phyloP scores from a whole-genome alignment of 345 rosid genomes.

The Physaria fendleri region DNA sequence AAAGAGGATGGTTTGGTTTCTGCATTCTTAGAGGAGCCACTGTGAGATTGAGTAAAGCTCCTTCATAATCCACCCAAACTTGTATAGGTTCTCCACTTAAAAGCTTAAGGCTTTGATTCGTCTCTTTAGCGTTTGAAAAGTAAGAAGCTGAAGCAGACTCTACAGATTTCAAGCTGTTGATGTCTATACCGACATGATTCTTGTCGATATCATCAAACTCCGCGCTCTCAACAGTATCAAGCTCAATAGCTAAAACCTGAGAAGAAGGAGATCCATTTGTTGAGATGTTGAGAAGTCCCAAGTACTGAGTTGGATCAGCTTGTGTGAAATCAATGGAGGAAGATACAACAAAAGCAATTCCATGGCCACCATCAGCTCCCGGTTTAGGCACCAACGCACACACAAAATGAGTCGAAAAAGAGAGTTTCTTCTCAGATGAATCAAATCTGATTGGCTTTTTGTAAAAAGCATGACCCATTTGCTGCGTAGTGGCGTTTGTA shows the following conservation, averaged over 20 bases:
- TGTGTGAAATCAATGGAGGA: conserved; percentile 15
- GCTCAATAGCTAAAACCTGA: conserved; percentile 48
- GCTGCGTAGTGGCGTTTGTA: conserved; percentile 33
- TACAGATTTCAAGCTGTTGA: conserved; percentile 36
- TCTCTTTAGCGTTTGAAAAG: conserved; percentile 19
- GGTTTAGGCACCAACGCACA: conserved; percentile 34
- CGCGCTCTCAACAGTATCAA: conserved; percentile 38
- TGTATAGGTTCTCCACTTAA: conserved; percentile 39
- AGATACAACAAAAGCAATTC: conserved; percentile 38
- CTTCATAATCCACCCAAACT: conserved; percentile 54
- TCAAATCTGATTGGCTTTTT: conserved; percentile 33
- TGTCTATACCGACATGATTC: conserved; percentile 57
- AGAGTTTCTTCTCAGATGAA: conserved; percentile 27
- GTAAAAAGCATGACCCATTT: conserved; percentile 45
- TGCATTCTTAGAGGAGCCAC: conserved; percentile 30
- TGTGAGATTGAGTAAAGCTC: conserved; percentile 36
- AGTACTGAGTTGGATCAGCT: conserved; percentile 23
- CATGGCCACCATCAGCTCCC: conserved; percentile 38
- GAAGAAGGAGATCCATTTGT: conserved; percentile 31
- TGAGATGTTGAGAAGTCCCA: conserved; percentile 43
- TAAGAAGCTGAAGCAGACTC: conserved; percentile 37
- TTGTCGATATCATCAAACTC: conserved; percentile 42
- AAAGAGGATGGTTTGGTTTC: conserved; percentile 43
- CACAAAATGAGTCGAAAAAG: conserved; percentile 37
- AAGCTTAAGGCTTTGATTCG: conserved; percentile 31